Percentiles rank a stretch among this genome's conserved stretches.
These are phyloP conservation scores for Elsinoe perseae DNA, from an alignment of 2,329 filamentous ascomycete genomes.

Conservation along the genomic window DNA sequence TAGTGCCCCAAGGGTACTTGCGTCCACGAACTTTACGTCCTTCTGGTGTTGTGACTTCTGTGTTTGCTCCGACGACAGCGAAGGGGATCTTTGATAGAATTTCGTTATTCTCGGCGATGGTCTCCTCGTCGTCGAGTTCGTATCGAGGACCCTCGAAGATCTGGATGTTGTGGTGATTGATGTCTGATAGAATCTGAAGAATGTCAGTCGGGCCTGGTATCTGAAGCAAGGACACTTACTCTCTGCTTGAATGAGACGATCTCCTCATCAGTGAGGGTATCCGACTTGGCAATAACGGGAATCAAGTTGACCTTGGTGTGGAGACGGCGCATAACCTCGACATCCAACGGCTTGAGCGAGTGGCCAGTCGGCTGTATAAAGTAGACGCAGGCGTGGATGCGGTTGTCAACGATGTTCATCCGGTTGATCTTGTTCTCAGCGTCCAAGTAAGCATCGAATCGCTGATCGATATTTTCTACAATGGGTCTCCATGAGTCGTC, in stretches of 20 bases:
- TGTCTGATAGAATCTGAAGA: constrained; percentile 86
- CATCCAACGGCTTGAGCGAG: constrained; percentile 95
- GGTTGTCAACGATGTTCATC: constrained; percentile 99
- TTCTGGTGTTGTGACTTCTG: constrained; percentile 83
- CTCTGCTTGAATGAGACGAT: constrained; percentile 90
- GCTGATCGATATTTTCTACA: constrained; percentile 98
- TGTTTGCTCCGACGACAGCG: constrained; percentile 92
- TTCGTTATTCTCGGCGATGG: constrained; percentile 98
- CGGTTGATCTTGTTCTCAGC: constrained; percentile 99
- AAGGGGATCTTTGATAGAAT: constrained; percentile 99
- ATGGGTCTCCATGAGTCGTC: constrained; percentile 99
- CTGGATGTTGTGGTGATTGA: constrained; percentile 93
- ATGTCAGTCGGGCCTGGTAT: constrained; percentile 18
- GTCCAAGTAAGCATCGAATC: constrained; percentile 95
- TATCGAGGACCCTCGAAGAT: constrained; percentile 99
- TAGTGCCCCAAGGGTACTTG: constrained; percentile 95
- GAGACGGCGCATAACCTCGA: constrained; percentile 97
- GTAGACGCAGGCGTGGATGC: constrained; percentile 97
- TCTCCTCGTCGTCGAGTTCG: constrained; percentile 98
- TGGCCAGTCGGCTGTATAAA: constrained; percentile 99
- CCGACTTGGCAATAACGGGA: constrained; percentile 96
- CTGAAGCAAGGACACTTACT: constrained; percentile 52
- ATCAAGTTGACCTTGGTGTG: constrained; percentile 99
- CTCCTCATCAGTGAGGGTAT: constrained; percentile 96
- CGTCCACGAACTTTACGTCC: constrained; percentile 94